These are phyloP conservation scores for Erodium trifolium DNA, from an alignment of 441 rosid genomes.

Conservation along the genomic window DNA sequence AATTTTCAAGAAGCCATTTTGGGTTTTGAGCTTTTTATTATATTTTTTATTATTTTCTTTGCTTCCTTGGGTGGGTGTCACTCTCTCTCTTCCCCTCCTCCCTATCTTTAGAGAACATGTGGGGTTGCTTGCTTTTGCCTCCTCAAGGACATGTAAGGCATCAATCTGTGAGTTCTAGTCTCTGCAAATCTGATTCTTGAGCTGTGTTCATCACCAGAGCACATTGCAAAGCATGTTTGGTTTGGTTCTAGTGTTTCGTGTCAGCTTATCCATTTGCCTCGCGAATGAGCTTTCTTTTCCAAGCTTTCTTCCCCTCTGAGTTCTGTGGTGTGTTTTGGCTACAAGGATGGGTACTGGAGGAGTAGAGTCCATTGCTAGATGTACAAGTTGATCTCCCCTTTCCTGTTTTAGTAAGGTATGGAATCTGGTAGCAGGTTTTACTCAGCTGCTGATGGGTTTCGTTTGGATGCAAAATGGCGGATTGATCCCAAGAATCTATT, in stretches of 20 bases:
- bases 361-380: slow-evolving; percentile 1
- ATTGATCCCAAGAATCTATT: slow-evolving; percentile 56
- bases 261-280: slow-evolving; percentile 9
- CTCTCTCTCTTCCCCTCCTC: slow-evolving; percentile 15
- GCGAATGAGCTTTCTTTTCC: slow-evolving; percentile 12
- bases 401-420: slow-evolving; percentile 32
- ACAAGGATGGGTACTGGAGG: neutral
- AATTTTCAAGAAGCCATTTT: slow-evolving; percentile 23
- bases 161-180: slow-evolving; percentile 21
- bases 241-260: neutral
- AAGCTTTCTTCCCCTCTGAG: slow-evolving; percentile 8
- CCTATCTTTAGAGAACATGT: slow-evolving; percentile 9
- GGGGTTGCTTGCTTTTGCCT: slow-evolving; percentile 7
- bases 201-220: slow-evolving; percentile 22
- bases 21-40: slow-evolving; percentile 18
- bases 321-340: neutral
- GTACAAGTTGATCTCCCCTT: neutral
- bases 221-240: slow-evolving; percentile 28
- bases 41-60: slow-evolving; percentile 1
- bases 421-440: slow-evolving; percentile 42
- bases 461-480: slow-evolving; percentile 47
- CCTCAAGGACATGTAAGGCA: slow-evolving; percentile 10
- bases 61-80: slow-evolving; percentile 23
- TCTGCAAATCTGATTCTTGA: slow-evolving; percentile 18
- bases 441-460: slow-evolving; percentile 27